phyloP scores from a whole-genome alignment of 768 basidiomycete species.

The Lentinula boryana region DNA sequence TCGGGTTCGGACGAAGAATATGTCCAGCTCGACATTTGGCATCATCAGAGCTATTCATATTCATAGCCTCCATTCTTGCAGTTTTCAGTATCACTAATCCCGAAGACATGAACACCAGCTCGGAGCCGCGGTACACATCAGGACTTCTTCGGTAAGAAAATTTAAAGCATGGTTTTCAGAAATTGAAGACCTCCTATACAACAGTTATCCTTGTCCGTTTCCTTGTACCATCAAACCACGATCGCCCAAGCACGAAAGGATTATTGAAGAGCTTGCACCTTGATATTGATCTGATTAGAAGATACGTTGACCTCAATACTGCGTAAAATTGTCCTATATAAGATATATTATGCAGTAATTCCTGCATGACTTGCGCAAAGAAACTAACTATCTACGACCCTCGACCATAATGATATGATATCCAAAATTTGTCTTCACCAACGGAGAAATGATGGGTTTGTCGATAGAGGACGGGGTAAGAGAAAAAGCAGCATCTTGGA shows the following conservation, averaged over 20 bases:
- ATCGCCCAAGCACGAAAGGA: not conserved
- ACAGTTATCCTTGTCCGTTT: not conserved
- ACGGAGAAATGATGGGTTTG: constrained; percentile 63
- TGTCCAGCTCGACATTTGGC: constrained; percentile 10
- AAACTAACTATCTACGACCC: constrained; percentile 50
- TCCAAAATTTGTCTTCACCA: constrained; percentile 80
- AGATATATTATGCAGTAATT: too few species aligned
- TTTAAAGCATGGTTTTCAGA: not conserved
- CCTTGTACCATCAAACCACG: not conserved
- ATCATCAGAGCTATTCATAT: constrained; percentile 5
- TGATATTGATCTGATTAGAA: not conserved
- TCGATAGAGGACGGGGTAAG: constrained; percentile 75
- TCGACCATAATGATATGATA: constrained; percentile 94
- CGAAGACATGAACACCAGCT: not conserved
- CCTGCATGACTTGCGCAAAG: too few species aligned
- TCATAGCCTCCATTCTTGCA: constrained; percentile 6
- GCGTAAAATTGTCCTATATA: too few species aligned
- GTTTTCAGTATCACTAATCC: not conserved
- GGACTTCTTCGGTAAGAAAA: constrained; percentile 3
- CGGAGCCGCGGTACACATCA: not conserved
- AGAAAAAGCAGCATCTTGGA: constrained; percentile 86
- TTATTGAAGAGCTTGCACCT: not conserved
- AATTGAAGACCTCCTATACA: not conserved
- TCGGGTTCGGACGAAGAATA: constrained; percentile 29
- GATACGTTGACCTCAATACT: too few species aligned